phyloP scores from a whole-genome alignment of 2,329 filamentous ascomycete genomes.

The Ceratocystis diversiconidia region DNA sequence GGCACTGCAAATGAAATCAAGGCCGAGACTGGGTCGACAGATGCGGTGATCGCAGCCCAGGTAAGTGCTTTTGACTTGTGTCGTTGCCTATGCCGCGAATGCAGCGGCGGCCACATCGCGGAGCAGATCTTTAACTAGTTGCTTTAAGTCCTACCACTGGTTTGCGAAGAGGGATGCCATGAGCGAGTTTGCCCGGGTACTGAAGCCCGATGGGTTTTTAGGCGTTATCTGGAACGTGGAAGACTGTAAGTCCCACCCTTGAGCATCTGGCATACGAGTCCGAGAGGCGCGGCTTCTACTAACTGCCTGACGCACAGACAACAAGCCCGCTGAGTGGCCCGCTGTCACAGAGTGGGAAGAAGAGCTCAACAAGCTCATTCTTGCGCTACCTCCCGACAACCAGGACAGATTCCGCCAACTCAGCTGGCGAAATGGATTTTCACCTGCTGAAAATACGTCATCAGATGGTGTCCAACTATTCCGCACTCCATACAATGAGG shows the following conservation, averaged over 20 bases:
- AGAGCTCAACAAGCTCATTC: slow-evolving; percentile 44
- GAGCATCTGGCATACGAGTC: neutral
- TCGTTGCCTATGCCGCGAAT: neutral
- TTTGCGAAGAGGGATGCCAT: slow-evolving; percentile 36
- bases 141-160: slow-evolving; percentile 41
- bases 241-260: slow-evolving; percentile 39
- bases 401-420: slow-evolving; percentile 50
- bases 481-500: slow-evolving; percentile 45
- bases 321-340: slow-evolving; percentile 43
- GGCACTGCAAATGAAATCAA: slow-evolving; percentile 46
- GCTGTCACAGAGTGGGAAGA: slow-evolving; percentile 47
- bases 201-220: slow-evolving; percentile 45
- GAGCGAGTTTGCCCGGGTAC: slow-evolving; percentile 50
- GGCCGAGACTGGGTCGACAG: slow-evolving; percentile 42
- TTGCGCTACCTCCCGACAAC: slow-evolving; percentile 38
- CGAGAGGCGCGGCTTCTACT: neutral
- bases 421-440: slow-evolving; percentile 51
- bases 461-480: slow-evolving; percentile 32
- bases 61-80: slow-evolving; percentile 29
- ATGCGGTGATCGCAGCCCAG: slow-evolving; percentile 54
- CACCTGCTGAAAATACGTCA: slow-evolving; percentile 35
- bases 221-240: slow-evolving; percentile 64
- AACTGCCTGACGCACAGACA: slow-evolving; percentile 35
- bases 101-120: neutral
- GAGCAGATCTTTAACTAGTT: slow-evolving; percentile 13